phyloP scores from a whole-genome alignment of 768 basidiomycete genomes.

The Leccinellum luteum region DNA sequence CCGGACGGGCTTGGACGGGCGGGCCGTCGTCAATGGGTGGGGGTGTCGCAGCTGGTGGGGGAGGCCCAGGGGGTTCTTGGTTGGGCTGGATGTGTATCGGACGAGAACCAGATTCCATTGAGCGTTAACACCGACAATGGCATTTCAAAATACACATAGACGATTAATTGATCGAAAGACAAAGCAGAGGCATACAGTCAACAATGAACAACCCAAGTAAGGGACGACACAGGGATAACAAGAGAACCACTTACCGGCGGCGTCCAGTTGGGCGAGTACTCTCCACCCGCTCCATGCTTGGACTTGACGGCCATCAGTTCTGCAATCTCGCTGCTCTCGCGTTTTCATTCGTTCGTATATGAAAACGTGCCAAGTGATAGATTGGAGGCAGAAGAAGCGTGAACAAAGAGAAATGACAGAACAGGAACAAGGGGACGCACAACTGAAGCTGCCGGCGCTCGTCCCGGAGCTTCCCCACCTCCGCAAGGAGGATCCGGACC shows the following conservation, averaged over 20 bases:
- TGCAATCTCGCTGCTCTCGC: conserved; percentile 67
- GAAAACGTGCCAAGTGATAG: neutral
- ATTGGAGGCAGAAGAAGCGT: neutral
- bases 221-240: neutral
- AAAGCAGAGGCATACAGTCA: neutral
- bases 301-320: conserved; percentile 81
- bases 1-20: conserved; percentile 55
- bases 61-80: conserved; percentile 37
- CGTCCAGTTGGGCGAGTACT: conserved; percentile 73
- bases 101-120: neutral
- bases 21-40: conserved; percentile 48
- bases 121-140: neutral
- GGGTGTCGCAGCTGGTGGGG: conserved; percentile 40
- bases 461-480: conserved; percentile 59
- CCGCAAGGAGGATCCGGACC: conserved; percentile 58
- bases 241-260: conserved; percentile 45
- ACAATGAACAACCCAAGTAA: neutral
- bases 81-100: conserved; percentile 13
- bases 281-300: conserved; percentile 78
- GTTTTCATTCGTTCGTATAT: neutral
- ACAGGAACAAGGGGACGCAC: conserved; percentile 34
- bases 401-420: neutral
- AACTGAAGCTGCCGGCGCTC: conserved; percentile 57
- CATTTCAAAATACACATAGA: neutral
- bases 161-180: neutral